Evolutionary conservation across 1,284 basidiomycete genomes (phyloP).

Genomic region (Cryptococcus sp.): DNA sequence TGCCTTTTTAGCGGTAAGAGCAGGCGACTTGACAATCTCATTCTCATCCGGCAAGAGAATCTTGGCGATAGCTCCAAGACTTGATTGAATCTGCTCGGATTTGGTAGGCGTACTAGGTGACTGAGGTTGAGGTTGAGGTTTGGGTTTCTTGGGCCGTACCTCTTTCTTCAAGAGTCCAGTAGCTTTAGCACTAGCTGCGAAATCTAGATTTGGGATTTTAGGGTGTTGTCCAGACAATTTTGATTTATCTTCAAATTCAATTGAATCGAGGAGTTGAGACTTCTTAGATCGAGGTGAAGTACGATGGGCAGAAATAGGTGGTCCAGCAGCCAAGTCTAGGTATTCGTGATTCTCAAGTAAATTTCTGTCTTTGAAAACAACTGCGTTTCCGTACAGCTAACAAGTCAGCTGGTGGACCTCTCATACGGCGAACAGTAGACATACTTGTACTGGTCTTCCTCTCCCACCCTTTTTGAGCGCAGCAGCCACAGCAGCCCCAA

Average conservation of each 20-base stretch:
- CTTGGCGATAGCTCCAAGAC: background rate
- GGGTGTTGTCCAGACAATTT: constrained; percentile 43
- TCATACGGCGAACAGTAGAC: constrained; percentile 1
- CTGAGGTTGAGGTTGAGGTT: background rate
- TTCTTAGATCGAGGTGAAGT: constrained; percentile 45
- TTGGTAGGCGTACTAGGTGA: background rate
- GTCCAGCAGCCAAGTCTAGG: constrained; percentile 51
- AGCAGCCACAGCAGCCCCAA: constrained; percentile 31
- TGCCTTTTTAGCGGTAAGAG: constrained; percentile 36
- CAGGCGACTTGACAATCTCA: constrained; percentile 28
- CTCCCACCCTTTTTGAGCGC: constrained; percentile 51
- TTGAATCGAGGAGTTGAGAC: constrained; percentile 44
- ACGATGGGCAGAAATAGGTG: constrained; percentile 45
- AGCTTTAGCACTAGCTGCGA: constrained; percentile 40
- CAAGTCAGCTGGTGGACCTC: background rate
- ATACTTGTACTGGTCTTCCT: constrained; percentile 46
- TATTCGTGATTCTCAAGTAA: constrained; percentile 49
- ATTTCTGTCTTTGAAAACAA: constrained; percentile 51
- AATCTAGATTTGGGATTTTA: constrained; percentile 39
- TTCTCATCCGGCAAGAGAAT: background rate
- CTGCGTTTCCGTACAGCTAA: constrained; percentile 47
- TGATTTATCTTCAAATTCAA: constrained; percentile 46
- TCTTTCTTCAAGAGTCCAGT: constrained; percentile 33
- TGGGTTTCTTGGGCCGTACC: constrained; percentile 16
- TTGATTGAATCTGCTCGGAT: background rate